Conservation (phyloP, 2,329 filamentous ascomycete species). For the Emergomyces orientalis region DNA sequence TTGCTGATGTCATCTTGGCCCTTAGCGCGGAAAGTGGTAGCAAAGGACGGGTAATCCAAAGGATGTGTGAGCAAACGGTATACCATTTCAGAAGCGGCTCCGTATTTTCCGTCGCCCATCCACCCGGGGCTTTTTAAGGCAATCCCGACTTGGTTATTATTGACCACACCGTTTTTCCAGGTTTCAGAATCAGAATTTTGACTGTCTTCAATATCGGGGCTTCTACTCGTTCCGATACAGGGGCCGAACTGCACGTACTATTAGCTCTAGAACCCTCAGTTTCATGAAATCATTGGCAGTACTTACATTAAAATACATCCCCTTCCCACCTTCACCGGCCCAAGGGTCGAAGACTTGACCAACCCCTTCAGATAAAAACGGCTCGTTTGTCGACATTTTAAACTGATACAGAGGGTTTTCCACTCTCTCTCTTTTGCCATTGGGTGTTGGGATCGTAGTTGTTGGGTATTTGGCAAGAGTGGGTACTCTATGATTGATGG, state of each 20-base stretch:
- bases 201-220: conserved; percentile 18
- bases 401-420: conserved; percentile 40
- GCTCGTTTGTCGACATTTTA: conserved; percentile 24
- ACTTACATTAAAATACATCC: conserved; percentile 10
- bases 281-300: neutral
- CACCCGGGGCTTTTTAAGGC: conserved; percentile 13
- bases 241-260: conserved; percentile 13
- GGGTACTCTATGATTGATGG: conserved; percentile 21
- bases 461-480: conserved; percentile 23
- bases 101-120: conserved; percentile 12
- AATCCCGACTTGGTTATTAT: conserved; percentile 18
- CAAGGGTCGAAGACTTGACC: conserved; percentile 6
- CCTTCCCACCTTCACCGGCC: conserved; percentile 2
- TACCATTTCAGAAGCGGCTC: conserved; percentile 16
- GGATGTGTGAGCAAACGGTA: conserved; percentile 16
- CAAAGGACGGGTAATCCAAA: conserved; percentile 16
- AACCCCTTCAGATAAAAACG: conserved; percentile 12
- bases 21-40: conserved; percentile 21
- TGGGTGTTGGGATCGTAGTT: conserved; percentile 31
- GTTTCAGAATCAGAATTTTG: conserved; percentile 12
- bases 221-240: conserved; percentile 16
- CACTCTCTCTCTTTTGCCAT: conserved; percentile 29
- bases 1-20: conserved; percentile 8
- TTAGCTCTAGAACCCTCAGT: neutral
- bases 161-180: conserved; percentile 17